Evolutionary conservation across 208 protist genomes (phyloP).

Genomic region (Trypanosoma cruzi): DNA sequence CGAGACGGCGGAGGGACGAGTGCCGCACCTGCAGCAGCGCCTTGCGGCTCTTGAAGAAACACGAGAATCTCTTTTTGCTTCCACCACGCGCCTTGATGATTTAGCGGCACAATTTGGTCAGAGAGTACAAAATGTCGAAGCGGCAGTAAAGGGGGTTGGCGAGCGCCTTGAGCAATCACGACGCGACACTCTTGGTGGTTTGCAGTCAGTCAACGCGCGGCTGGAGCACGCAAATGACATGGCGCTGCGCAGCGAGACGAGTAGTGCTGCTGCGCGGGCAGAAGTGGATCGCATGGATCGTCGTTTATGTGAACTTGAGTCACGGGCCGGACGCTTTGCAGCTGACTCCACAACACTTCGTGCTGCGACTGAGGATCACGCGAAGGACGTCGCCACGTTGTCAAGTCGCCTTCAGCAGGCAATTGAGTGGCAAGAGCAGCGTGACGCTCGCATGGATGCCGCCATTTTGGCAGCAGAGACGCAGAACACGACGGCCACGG

Average conservation of each 20-base stretch:
- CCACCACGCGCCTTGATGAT: conserved; percentile 21
- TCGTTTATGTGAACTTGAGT: conserved; percentile 49
- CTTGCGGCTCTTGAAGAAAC: conserved; percentile 27
- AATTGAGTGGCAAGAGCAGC: conserved; percentile 33
- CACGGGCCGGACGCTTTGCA: conserved; percentile 18
- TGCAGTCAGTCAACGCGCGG: conserved; percentile 47
- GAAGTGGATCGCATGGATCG: conserved; percentile 73
- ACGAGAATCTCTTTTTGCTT: conserved; percentile 14
- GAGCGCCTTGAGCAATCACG: conserved; percentile 42
- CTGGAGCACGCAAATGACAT: conserved; percentile 52
- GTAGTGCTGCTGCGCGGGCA: conserved; percentile 48
- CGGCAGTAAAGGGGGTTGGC: background rate
- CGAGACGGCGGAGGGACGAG: conserved; percentile 14
- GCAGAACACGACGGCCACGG: background rate
- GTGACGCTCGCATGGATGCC: conserved; percentile 27
- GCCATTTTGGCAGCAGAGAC: background rate
- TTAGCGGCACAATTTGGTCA: conserved; percentile 36
- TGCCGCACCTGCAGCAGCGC: conserved; percentile 32
- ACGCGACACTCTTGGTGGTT: conserved; percentile 30
- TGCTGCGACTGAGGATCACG: conserved; percentile 35
- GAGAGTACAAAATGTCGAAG: conserved; percentile 35
- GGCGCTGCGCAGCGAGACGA: conserved; percentile 47
- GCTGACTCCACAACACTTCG: conserved; percentile 26
- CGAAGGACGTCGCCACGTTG: conserved; percentile 35
- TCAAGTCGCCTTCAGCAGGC: conserved; percentile 42